Evolutionary conservation across 352 stramenopile species (phyloP), one percentile per base, ranked within the genome.

Genomic region (Poterioochromonas sp.): DNA sequence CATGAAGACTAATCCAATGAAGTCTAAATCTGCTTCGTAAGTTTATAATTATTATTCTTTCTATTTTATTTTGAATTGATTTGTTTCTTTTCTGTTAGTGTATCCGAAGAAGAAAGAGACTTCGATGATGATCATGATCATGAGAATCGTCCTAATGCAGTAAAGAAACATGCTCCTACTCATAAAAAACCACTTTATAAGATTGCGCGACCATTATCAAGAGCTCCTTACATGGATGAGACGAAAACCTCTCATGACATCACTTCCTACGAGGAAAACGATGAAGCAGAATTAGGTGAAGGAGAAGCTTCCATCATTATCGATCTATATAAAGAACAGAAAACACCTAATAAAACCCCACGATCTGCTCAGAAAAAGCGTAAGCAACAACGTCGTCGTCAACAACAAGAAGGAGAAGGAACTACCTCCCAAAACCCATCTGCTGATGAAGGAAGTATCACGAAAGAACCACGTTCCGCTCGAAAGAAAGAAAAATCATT

Each of bases 111-210:
- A n/a, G n/a, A 43, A 34, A 79, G 63, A 39, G 29, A 39, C 29
- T 22, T 37, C 35, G 76, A 79, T 15, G 63, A 77, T n/a, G 76
- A 79, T 37, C 35, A 79, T 53, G 60, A 73, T n/a, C 37, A 77
- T 35, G 76, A 73, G 15, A 15, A 26, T 58, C 47, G 47, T 26
- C 15, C 15, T 77, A 37, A 43, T 53, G 2, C 40, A 32, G 26
- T 11, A 35, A 8, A 44, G n/a, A 39, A 32, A 5, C 15, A 32
- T 40, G 34, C 12, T n/a, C 29, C 12, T 41, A 43, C 8, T 8
- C 65, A n/a, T 43, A 60, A 39, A 34, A n/a, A 80, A 40, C 39
- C 20, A n/a, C n/a, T n/a, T n/a, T n/a, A 3, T 39, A 68, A 29
- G 22, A 65, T 15, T 68, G 44, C 15, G n/a, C n/a, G n/a, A n/a